Conservation (phyloP, 1,284 basidiomycete genomes). For the Ganoderma lingzhi region DNA sequence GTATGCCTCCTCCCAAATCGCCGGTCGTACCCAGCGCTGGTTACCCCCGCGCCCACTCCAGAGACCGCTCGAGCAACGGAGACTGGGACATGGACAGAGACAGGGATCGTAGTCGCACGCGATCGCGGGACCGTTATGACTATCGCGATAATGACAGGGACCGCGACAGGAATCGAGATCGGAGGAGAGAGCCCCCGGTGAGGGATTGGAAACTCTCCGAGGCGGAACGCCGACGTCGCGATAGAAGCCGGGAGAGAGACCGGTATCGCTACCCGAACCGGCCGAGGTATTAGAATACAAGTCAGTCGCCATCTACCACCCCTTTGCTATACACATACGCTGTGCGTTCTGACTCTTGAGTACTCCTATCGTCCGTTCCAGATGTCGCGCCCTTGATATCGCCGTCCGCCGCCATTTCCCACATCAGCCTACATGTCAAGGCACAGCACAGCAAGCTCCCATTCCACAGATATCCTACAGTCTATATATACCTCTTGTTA, state of each 20-base stretch:
- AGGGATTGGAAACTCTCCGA: conserved; percentile 11
- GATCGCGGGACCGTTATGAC: not conserved
- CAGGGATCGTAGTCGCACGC: conserved; percentile 15
- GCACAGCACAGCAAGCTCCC: not conserved
- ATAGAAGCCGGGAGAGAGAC: conserved; percentile 7
- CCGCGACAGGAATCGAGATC: conserved; percentile 10
- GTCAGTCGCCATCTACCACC: not conserved
- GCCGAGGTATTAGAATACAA: not conserved
- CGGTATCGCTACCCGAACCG: conserved; percentile 1
- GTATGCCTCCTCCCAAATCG: conserved; percentile 6
- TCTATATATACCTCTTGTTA: not conserved
- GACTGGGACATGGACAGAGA: conserved; percentile 17
- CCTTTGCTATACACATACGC: not conserved
- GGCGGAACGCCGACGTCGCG: conserved; percentile 6
- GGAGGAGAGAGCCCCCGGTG: conserved; percentile 4
- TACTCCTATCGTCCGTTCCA: not conserved
- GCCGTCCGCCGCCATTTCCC: not conserved
- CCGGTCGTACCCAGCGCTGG: not conserved
- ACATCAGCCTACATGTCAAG: not conserved
- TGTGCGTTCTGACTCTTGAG: not conserved
- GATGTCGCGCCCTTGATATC: not conserved
- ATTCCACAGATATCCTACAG: not conserved
- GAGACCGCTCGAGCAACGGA: conserved; percentile 3
- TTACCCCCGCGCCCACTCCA: not conserved
- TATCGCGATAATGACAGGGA: not conserved